These are phyloP conservation scores for Penicillium sp. DNA, from an alignment of 2,329 filamentous ascomycete genomes.

Conservation along the genomic window DNA sequence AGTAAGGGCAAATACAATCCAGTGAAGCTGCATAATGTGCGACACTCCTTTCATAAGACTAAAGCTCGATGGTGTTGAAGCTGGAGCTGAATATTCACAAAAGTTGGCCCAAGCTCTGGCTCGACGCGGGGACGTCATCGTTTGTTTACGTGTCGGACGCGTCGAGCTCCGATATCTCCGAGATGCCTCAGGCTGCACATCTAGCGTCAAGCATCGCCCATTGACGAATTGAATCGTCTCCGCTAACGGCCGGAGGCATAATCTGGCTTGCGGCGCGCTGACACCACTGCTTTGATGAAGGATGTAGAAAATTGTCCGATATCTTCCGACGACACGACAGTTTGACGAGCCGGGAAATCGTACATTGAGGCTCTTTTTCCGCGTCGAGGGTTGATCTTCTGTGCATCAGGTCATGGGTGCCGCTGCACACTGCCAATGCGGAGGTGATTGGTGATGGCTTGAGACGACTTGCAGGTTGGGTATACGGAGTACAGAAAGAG, in stretches of 20 bases:
- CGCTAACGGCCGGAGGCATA: neutral
- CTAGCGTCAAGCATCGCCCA: neutral
- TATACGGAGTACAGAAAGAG: no score
- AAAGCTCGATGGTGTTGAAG: neutral
- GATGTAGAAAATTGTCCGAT: neutral
- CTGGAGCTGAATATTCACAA: neutral
- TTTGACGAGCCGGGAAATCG: neutral
- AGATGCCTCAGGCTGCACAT: slow-evolving; percentile 21
- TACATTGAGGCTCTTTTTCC: neutral
- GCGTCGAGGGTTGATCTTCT: neutral
- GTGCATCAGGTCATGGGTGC: neutral
- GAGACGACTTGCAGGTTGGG: no score
- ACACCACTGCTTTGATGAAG: neutral
- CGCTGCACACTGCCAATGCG: neutral
- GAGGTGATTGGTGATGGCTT: neutral
- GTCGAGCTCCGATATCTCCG: slow-evolving; percentile 29
- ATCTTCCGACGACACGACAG: neutral
- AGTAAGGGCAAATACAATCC: slow-evolving; percentile 27
- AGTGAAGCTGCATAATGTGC: slow-evolving; percentile 25
- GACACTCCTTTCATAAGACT: neutral
- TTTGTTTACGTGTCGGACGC: slow-evolving; percentile 33
- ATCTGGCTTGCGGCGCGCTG: neutral
- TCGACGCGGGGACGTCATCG: slow-evolving; percentile 27
- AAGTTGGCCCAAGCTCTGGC: slow-evolving; percentile 28
- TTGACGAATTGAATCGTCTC: neutral